Conservation (phyloP, 208 protist species). For the Wallacemonas sp. region DNA sequence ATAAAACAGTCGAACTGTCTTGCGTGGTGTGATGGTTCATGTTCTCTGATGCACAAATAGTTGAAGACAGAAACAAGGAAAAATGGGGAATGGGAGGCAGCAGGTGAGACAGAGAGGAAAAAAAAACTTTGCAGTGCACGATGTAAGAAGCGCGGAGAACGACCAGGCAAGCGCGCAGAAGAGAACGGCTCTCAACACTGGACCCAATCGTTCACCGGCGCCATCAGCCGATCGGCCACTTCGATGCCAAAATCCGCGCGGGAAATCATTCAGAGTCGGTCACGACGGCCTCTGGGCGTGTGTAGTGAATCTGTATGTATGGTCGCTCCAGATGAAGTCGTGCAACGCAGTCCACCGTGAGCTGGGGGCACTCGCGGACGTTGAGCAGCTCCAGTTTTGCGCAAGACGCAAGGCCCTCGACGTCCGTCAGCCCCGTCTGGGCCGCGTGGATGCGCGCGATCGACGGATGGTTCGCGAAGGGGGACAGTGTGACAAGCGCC, state of each 20-base stretch:
- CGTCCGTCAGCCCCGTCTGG: background rate
- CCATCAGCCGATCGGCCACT: too few species aligned
- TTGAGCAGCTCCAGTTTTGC: background rate
- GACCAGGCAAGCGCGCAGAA: too few species aligned
- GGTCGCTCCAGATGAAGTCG: background rate
- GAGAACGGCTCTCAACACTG: too few species aligned
- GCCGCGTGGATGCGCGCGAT: background rate
- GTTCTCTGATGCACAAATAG: too few species aligned
- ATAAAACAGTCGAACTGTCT: too few species aligned
- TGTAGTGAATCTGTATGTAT: background rate
- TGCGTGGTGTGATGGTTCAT: too few species aligned
- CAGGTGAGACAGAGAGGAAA: conserved; percentile 3
- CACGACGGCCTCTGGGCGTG: background rate
- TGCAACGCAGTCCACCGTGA: background rate
- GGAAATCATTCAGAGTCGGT: background rate
- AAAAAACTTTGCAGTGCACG: background rate
- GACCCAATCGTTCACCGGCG: too few species aligned
- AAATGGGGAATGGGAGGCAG: conserved; percentile 7
- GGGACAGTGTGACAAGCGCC: background rate
- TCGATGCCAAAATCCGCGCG: too few species aligned
- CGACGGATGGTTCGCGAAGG: background rate
- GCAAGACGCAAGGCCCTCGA: background rate
- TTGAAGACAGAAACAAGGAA: too few species aligned
- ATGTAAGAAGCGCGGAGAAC: too few species aligned
- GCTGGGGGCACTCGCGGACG: background rate